Percentiles rank a stretch among this genome's conserved stretches.
Evolutionary conservation across 768 basidiomycete genomes (phyloP).

Genomic region (Cubamyces lactineus): DNA sequence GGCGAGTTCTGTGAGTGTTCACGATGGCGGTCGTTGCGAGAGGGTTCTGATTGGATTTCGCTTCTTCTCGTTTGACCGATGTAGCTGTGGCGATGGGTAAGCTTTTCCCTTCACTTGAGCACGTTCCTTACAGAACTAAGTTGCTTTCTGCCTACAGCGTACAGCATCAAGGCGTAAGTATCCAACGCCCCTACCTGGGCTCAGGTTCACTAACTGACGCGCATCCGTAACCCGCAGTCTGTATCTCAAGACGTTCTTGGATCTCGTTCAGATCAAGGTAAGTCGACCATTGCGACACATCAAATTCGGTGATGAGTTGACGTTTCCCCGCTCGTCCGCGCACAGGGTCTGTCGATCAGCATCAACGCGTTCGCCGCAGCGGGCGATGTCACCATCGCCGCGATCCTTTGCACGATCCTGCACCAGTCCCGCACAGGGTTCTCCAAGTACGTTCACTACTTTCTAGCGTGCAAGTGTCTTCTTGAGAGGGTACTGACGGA

Average conservation of each 20-base stretch:
- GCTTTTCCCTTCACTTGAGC: constrained; percentile 25
- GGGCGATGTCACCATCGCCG: constrained; percentile 54
- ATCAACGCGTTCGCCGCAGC: constrained; percentile 57
- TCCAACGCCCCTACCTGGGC: not conserved
- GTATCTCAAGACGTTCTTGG: constrained; percentile 6
- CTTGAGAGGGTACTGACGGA: not conserved
- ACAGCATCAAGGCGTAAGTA: constrained; percentile 22
- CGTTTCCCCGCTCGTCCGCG: not conserved
- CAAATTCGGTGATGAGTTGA: not conserved
- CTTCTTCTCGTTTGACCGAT: not conserved
- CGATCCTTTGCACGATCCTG: constrained; percentile 52
- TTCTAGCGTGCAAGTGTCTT: not conserved
- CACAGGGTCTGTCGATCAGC: constrained; percentile 56
- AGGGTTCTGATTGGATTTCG: not conserved
- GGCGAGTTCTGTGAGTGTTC: constrained; percentile 48
- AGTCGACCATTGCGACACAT: not conserved
- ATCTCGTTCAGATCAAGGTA: constrained; percentile 17
- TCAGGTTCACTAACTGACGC: not conserved
- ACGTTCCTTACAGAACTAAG: constrained; percentile 46
- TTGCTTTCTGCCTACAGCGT: constrained; percentile 5
- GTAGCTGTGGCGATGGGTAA: constrained; percentile 10
- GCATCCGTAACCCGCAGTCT: not conserved
- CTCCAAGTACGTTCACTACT: constrained; percentile 32
- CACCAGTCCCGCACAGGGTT: constrained; percentile 56
- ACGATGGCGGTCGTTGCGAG: not conserved